A percentile compares a stretch with the other conserved stretches of the same genome.
These are phyloP conservation scores for Vanrija sp. DNA, from an alignment of 1,284 basidiomycete species.

Conservation along the genomic window DNA sequence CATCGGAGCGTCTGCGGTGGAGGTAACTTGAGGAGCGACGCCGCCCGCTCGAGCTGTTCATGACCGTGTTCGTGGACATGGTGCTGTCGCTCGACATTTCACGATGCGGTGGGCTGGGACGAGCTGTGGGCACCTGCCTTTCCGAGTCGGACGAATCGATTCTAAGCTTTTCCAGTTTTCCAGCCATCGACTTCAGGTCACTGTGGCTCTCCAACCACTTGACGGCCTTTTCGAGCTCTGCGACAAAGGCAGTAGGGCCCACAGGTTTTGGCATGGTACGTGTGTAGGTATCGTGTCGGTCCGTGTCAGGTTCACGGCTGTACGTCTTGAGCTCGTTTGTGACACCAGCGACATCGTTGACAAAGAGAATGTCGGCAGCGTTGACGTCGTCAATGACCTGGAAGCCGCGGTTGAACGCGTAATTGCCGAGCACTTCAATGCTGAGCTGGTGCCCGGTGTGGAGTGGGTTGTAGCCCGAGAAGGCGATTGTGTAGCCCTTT, in stretches of 20 bases:
- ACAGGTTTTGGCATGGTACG: constrained; percentile 85
- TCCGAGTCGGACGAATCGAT: neutral
- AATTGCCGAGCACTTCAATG: constrained; percentile 60
- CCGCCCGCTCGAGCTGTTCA: neutral
- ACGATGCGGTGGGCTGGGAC: neutral
- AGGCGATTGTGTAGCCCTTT: constrained; percentile 58
- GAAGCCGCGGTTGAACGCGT: constrained; percentile 79
- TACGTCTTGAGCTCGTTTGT: constrained; percentile 59
- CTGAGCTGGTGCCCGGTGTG: constrained; percentile 69
- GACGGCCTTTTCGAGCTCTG: constrained; percentile 53
- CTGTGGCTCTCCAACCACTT: constrained; percentile 26
- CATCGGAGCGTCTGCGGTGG: constrained; percentile 42
- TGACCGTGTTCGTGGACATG: constrained; percentile 11
- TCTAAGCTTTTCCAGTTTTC: neutral
- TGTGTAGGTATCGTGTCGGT: constrained; percentile 61
- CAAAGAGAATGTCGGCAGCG: constrained; percentile 69
- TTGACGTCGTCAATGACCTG: constrained; percentile 51
- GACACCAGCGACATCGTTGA: constrained; percentile 68
- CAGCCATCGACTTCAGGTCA: constrained; percentile 6
- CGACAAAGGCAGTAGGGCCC: constrained; percentile 70
- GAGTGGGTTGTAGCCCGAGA: constrained; percentile 67
- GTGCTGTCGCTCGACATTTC: neutral
- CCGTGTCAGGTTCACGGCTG: constrained; percentile 18
- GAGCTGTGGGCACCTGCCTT: neutral
- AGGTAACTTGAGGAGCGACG: constrained; percentile 10